Conservation (phyloP, 2,329 filamentous ascomycete genomes). For the Parasarocladium wereldwijsianum region DNA sequence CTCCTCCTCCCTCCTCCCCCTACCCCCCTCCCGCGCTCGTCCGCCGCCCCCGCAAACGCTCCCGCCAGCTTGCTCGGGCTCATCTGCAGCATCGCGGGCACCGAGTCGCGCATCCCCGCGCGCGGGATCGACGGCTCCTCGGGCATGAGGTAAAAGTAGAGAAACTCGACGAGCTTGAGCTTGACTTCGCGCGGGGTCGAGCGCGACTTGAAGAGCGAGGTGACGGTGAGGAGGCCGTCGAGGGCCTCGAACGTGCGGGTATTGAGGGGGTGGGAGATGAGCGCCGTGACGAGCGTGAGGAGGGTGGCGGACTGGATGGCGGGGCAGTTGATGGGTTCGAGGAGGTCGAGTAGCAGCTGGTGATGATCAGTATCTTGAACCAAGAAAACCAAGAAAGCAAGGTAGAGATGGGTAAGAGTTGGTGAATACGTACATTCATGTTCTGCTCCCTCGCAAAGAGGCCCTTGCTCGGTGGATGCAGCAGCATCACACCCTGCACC, state of each 20-base stretch:
- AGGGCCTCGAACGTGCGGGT: conserved; percentile 84
- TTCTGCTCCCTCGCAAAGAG: conserved; percentile 81
- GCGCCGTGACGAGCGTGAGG: conserved; percentile 75
- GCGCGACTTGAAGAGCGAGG: conserved; percentile 81
- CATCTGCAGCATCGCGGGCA: conserved; percentile 42
- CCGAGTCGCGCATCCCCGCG: conserved; percentile 27
- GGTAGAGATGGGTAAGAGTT: background rate
- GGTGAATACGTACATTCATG: conserved; percentile 61
- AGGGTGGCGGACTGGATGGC: conserved; percentile 84
- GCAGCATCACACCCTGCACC: conserved; percentile 72
- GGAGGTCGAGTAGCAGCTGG: conserved; percentile 77
- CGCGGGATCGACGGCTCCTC: conserved; percentile 51
- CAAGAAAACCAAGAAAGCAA: background rate
- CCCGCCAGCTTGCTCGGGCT: conserved; percentile 54
- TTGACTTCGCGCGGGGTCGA: conserved; percentile 80
- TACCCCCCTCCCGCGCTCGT: conserved; percentile 13
- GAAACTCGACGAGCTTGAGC: conserved; percentile 88
- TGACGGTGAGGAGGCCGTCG: conserved; percentile 82
- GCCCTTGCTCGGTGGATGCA: conserved; percentile 79
- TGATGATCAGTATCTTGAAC: conserved; percentile 2
- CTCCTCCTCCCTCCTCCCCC: conserved; percentile 16
- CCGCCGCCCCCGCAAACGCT: conserved; percentile 29
- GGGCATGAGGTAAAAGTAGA: conserved; percentile 98
- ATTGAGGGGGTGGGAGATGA: conserved; percentile 76
- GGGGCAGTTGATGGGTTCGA: conserved; percentile 83